Evolutionary conservation across 225 moss, liverwort and hornwort genomes (phyloP), one percentile per base, ranked within the genome.

Genomic region (Physcomitrium patens): DNA sequence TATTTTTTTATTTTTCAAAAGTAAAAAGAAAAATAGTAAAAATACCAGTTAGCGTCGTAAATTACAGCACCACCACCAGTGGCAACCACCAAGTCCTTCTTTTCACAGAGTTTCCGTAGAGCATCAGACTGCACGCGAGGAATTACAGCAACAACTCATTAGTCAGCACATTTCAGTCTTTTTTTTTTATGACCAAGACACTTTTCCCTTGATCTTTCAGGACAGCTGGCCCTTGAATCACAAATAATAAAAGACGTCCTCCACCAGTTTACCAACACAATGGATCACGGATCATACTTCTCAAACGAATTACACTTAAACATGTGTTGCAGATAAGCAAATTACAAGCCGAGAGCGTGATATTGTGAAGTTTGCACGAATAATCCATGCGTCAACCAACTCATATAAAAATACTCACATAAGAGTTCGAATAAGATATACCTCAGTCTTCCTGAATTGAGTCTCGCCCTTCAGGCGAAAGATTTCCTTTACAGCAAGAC

Each of bases 41-140:
- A 11, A 43, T 65, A 99, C 97, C 95, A 99, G 45, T 99, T 99
- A 56, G 83, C 72, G n/a, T 86, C 84, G 10, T 89, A 83, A 22
- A 89, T 54, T 48, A 99, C 95, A 24, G 90, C 97, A 76, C 97
- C 97, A 51, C 95, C 95, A 60, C 97, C 94, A 28, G 97, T 95
- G 3, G 94, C 94, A 73, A 99, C 95, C 50, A 99, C 95, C 74
- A 99, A 73, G 14, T 80, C 81, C 24, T 76, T 78, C 44, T 83
- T 58, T 26, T 58, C 74, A 16, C 86, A 87, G 31, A 99, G 90
- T 64, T 95, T 83, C 76, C 72, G 69, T 20, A 99, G 74, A 27
- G 91, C 92, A 61, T 89, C 93, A 31, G 87, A 81, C 86, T 94
- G 86, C 49, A 54, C 44, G 59, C 8, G 23, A 49, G 68, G 24